Evolutionary conservation across 306 rosid genomes (phyloP), one percentile per base, ranked within the genome.

Genomic region (Styphnolobium japonicum): DNA sequence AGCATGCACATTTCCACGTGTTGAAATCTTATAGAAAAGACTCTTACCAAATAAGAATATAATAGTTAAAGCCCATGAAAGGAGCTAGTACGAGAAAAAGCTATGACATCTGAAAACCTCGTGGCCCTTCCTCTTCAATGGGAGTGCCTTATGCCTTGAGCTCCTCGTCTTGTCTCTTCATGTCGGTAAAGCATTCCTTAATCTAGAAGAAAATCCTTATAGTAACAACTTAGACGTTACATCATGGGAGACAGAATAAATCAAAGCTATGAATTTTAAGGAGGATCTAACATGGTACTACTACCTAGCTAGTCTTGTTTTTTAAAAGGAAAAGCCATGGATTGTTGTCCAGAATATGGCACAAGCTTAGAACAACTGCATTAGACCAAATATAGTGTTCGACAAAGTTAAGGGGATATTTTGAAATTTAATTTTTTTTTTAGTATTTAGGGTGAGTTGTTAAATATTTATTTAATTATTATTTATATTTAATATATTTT

Each of bases 111-210:
- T 34, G 43, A 29, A 10, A 60, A 18, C 33, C 60, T 74, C 4
- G 43, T 58, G 5, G 23, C 15, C 9, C 14, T 22, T 33, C 10
- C 15, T 9, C 25, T 23, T 57, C 10, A 57, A 42, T 8, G 57
- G 6, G 56, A 40, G 27, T 39, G 29, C 31, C 68, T 18, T 15
- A 25, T 60, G 57, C 78, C 68, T 74, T 73, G 78, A 73, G 68
- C 78, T 23, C 57, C 57, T 23, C 57, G 19, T 74, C 14, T 42
- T 74, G 68, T 74, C 45, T 37, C 69, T 74, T 57, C 57, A 25
- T 74, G 79, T 74, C 27, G 27, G 52, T 22, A 22, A 37, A 22
- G 48, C 4, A 73, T 37, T 36, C 39, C 34, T 72, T 22, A 37
- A 0, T 16, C 16, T 33, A 1, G 2, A 22, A 11, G 6, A 71